These are phyloP conservation scores for Komagataea norvegica DNA, from an alignment of 1,139 yeast species.

Conservation along the genomic window DNA sequence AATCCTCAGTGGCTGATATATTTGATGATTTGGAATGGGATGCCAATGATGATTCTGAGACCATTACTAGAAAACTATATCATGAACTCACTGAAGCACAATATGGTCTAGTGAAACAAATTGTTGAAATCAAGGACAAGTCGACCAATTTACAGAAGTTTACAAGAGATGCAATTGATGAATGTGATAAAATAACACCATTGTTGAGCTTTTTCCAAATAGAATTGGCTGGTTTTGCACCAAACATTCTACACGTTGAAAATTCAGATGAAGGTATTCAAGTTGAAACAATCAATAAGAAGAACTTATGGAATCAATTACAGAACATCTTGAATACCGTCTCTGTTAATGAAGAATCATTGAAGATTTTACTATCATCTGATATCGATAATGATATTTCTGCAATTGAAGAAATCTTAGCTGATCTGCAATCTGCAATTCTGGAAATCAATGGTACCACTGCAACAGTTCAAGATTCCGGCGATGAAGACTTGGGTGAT, in stretches of 20 bases:
- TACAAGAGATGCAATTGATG: constrained; percentile 41
- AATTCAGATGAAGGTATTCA: constrained; percentile 78
- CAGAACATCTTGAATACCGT: constrained; percentile 65
- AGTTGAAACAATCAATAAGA: constrained; percentile 78
- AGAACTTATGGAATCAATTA: constrained; percentile 63
- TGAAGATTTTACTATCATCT: constrained; percentile 44
- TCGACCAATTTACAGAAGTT: constrained; percentile 41
- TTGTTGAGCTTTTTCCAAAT: constrained; percentile 51
- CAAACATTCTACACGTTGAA: constrained; percentile 69
- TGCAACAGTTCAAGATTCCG: constrained; percentile 26
- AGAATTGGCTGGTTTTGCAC: constrained; percentile 55
- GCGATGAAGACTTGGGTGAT: constrained; percentile 48
- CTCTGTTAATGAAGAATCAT: constrained; percentile 53
- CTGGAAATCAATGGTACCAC: constrained; percentile 46
- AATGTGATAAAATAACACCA: constrained; percentile 62
- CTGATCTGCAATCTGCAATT: constrained; percentile 61
- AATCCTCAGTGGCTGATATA: constrained; percentile 44
- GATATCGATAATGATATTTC: constrained; percentile 46
- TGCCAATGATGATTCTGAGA: constrained; percentile 54
- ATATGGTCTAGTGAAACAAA: constrained; percentile 43
- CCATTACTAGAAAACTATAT: constrained; percentile 51
- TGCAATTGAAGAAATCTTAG: constrained; percentile 54
- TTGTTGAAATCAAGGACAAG: constrained; percentile 37
- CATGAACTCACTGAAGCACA: constrained; percentile 48
- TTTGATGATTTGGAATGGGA: constrained; percentile 76